A percentile compares a stretch with the other conserved stretches of the same genome.
Conservation (phyloP, 306 rosid genomes). For the Prosopis cineraria region DNA sequence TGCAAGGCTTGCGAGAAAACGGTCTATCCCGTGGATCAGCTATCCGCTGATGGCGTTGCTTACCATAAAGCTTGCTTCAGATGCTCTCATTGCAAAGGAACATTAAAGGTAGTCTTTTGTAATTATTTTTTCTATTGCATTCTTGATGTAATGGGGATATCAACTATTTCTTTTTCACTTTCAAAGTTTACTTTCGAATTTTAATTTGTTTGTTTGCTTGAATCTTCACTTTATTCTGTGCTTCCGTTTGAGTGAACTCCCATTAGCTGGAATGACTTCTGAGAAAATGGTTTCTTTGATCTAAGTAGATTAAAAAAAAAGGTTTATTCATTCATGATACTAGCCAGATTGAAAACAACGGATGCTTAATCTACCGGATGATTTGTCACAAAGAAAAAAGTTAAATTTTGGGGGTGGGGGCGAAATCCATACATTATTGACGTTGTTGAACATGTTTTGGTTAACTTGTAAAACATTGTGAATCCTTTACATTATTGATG, state of each 20-base stretch:
- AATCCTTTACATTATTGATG: background rate
- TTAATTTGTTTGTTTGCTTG: background rate
- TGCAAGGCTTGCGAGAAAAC: conserved; percentile 90
- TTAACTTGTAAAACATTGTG: background rate
- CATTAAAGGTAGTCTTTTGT: conserved; percentile 59
- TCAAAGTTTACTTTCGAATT: background rate
- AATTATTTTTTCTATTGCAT: background rate
- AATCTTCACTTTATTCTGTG: conserved; percentile 10
- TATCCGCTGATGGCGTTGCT: conserved; percentile 76
- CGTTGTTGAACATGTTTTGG: conserved; percentile 16
- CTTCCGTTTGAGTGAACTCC: background rate
- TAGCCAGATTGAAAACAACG: background rate
- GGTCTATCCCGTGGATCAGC: conserved; percentile 84
- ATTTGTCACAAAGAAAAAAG: background rate
- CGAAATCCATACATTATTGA: background rate
- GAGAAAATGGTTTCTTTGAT: background rate
- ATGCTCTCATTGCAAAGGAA: conserved; percentile 86
- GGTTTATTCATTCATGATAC: background rate
- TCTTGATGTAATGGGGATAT: background rate
- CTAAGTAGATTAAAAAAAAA: background rate
- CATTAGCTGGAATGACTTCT: background rate
- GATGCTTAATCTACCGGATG: background rate
- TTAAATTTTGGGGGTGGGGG: background rate
- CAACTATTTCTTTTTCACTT: background rate
- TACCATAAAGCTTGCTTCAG: conserved; percentile 82